phyloP scores from a whole-genome alignment of 148 eudicot species.

The Diospyros lotus region DNA sequence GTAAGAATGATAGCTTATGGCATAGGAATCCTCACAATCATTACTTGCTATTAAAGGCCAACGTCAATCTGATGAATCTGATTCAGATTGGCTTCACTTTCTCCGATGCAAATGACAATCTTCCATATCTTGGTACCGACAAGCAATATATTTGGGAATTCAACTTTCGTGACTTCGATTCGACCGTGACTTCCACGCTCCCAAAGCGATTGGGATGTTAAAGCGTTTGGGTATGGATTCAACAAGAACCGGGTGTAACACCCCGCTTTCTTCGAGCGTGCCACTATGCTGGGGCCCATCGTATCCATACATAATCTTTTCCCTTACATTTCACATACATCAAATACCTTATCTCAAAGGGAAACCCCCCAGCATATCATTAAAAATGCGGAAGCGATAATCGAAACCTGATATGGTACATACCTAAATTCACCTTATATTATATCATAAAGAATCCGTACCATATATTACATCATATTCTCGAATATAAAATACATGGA shows the following conservation, averaged over 20 bases:
- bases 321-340: too few species aligned
- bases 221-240: slow-evolving; percentile 31
- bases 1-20: slow-evolving; percentile 1
- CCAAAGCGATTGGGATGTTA: slow-evolving; percentile 37
- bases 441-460: too few species aligned
- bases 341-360: too few species aligned
- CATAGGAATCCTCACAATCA: slow-evolving; percentile 9
- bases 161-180: neutral
- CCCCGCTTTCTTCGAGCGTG: too few species aligned
- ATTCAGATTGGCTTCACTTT: slow-evolving; percentile 56
- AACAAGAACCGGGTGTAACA: slow-evolving; percentile 14
- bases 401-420: too few species aligned
- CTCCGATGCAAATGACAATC: slow-evolving; percentile 10
- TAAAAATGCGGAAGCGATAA: too few species aligned
- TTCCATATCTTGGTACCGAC: neutral
- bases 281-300: too few species aligned
- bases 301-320: too few species aligned
- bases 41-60: slow-evolving; percentile 33
- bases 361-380: too few species aligned
- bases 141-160: neutral
- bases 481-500: too few species aligned
- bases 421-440: too few species aligned
- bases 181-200: slow-evolving; percentile 7
- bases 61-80: slow-evolving; percentile 47
- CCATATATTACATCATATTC: too few species aligned